Evolutionary conservation across 768 basidiomycete species (phyloP), one percentile per base, ranked within the genome.

Genomic region (Coprinellus aureogranulatus): DNA sequence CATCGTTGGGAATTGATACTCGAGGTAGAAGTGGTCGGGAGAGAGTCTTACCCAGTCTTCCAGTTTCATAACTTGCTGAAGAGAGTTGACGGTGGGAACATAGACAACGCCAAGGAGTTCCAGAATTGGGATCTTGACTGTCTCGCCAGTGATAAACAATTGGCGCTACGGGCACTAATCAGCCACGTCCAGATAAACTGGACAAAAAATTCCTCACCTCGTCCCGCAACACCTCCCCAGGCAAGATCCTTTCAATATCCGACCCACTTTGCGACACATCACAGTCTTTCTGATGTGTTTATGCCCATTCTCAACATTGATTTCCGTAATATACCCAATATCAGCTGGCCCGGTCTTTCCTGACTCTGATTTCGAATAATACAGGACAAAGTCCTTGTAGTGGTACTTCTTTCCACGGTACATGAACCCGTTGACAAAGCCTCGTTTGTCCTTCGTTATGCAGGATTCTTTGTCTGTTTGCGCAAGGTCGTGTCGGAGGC

Each of bases 321-420:
- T 64, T 5, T 63, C 55, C 1, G 64, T 62, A 58, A 90, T 75
- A 37, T 83, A 81, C 0, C 81, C 89, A 47, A 90, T 79, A 26
- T 78, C 63, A 3, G 81, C 85, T 1, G 83, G 25, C 18, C 39
- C 85, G n/a, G n/a, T n/a, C n/a, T n/a, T n/a, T n/a, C n/a, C n/a
- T n/a, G n/a, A n/a, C n/a, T n/a, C n/a, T 1, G 73, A 60, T 0
- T 74, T 67, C 0, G 78, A 75, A 20, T 66, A 71, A 64, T 85
- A 79, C 4, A 85, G 71, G 4, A 83, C 81, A 59, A 81, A 89
- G 37, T 92, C 90, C 42, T 83, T 69, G 0, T 73, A 49, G 54
- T 92, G 90, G 59, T 85, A 91, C 0, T 69, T 69, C 1, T 72
- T 61, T 0, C 81, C 82, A 10, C 68, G 70, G 63, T 75, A 83